Evolutionary conservation across 208 protist genomes (phyloP), one percentile per base, ranked within the genome.

Genomic region (Leishmania tropica): DNA sequence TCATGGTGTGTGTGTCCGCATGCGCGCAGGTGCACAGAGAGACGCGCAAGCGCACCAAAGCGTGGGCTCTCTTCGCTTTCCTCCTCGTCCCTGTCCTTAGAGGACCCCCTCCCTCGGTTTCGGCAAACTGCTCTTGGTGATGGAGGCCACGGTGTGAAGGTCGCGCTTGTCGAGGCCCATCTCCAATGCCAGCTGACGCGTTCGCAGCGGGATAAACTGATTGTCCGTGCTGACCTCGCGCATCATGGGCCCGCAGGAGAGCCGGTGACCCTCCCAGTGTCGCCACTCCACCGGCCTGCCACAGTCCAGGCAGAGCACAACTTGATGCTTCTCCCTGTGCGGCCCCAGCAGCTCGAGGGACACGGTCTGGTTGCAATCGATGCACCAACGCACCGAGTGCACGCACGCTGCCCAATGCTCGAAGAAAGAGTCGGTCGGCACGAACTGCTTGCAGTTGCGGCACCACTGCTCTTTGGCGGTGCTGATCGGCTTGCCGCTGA

Each of bases 231-330:
- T 96, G 31, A 98, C 83, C 89, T 98, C 95, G 6, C 94, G 92
- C 94, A 98, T 96, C 94, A 98, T 97, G 40, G 83, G 81, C 28
- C 84, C 76, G 77, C 95, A 98, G 24, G 94, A 92, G 17, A 98
- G 86, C 7, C 95, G 92, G 76, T 98, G 95, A 11, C 87, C 89
- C 81, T 98, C 95, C 95, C 95, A 98, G 24, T 91, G 87, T 54
- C 94, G 91, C 95, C 95, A 98, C 91, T 98, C 95, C 73, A 98
- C 89, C 3, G 83, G 85, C 60, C 87, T 86, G 28, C 95, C 94
- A 54, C 95, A 98, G 85, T 98, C 95, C 73, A 98, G 79, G 83
- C 95, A 98, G 76, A 96, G 68, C 35, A 98, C 95, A 51, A 98
- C 87, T 87, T 96, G 93, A 78, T 98, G 95, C 85, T 97, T 97